These are phyloP conservation scores for Aspergillus aculeatinus DNA, from an alignment of 2,329 filamentous ascomycete species.

Conservation along the genomic window DNA sequence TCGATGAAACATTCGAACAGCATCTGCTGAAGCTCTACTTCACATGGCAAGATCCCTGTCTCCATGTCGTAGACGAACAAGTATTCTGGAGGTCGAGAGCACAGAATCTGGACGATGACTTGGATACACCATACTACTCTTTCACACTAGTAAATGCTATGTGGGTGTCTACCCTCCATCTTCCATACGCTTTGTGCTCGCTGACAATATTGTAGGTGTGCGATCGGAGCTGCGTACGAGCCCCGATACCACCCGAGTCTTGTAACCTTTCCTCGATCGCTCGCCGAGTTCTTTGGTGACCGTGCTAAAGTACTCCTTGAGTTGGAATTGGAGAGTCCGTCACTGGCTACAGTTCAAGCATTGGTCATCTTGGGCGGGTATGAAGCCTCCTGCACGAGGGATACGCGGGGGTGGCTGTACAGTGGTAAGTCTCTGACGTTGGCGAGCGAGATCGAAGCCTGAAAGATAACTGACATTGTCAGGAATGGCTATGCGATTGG, in stretches of 20 bases:
- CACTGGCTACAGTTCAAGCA: slow-evolving; percentile 50
- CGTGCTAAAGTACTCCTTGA: slow-evolving; percentile 48
- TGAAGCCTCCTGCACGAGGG: slow-evolving; percentile 46
- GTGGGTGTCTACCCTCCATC: background rate
- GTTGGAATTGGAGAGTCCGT: slow-evolving; percentile 49
- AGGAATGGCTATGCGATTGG: slow-evolving; percentile 48
- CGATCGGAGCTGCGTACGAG: slow-evolving; percentile 46
- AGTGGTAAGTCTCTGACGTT: slow-evolving; percentile 34
- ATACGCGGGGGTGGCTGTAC: slow-evolving; percentile 50
- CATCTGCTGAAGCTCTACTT: slow-evolving; percentile 10
- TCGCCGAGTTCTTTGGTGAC: slow-evolving; percentile 41
- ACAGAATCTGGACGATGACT: background rate
- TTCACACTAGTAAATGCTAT: slow-evolving; percentile 5
- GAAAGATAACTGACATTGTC: background rate
- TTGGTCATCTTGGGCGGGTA: slow-evolving; percentile 47
- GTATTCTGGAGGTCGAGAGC: slow-evolving; percentile 10
- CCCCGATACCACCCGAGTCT: slow-evolving; percentile 45
- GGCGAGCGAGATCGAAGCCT: no score
- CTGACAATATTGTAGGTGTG: slow-evolving; percentile 13
- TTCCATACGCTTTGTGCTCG: no score
- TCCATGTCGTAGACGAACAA: slow-evolving; percentile 5
- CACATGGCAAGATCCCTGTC: slow-evolving; percentile 9
- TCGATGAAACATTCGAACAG: slow-evolving; percentile 5
- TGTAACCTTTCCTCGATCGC: slow-evolving; percentile 38
- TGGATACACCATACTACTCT: slow-evolving; percentile 7